Evolutionary conservation across 1,284 basidiomycete species (phyloP).

Genomic region (Ceratobasidium sp.): DNA sequence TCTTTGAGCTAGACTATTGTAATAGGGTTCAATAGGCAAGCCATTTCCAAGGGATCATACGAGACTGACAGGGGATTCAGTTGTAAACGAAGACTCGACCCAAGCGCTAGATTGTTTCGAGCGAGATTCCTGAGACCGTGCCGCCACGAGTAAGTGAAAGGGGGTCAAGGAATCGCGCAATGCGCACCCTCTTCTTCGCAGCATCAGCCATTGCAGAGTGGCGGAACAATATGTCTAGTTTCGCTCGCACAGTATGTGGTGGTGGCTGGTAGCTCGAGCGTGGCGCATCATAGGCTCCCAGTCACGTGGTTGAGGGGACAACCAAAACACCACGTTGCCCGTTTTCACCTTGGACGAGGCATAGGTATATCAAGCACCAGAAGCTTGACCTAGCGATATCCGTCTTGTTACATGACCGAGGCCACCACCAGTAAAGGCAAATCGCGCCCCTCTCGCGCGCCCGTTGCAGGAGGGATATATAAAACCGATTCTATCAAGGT

Average conservation of each 20-base stretch:
- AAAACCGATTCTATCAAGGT: conserved; percentile 38
- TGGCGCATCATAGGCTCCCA: neutral
- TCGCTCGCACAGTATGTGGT: neutral
- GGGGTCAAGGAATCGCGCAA: neutral
- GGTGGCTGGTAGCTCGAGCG: neutral
- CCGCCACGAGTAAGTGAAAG: neutral
- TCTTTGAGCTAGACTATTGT: conserved; percentile 20
- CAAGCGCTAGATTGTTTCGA: conserved; percentile 18
- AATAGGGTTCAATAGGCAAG: neutral
- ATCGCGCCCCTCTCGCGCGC: conserved; percentile 30
- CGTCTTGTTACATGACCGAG: conserved; percentile 18
- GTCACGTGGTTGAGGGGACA: neutral
- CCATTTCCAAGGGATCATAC: neutral
- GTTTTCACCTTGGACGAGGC: too few species aligned
- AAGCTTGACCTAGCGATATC: neutral
- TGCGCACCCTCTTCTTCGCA: neutral
- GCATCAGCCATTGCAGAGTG: neutral
- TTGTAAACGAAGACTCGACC: conserved; percentile 38
- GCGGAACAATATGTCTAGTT: neutral
- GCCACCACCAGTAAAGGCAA: conserved; percentile 28
- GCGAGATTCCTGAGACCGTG: conserved; percentile 8
- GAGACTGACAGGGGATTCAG: conserved; percentile 32
- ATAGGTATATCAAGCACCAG: neutral
- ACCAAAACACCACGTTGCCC: neutral
- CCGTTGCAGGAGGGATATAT: conserved; percentile 34